Conservation (phyloP, 176 grass and related monocot species). For the Leersia perrieri region DNA sequence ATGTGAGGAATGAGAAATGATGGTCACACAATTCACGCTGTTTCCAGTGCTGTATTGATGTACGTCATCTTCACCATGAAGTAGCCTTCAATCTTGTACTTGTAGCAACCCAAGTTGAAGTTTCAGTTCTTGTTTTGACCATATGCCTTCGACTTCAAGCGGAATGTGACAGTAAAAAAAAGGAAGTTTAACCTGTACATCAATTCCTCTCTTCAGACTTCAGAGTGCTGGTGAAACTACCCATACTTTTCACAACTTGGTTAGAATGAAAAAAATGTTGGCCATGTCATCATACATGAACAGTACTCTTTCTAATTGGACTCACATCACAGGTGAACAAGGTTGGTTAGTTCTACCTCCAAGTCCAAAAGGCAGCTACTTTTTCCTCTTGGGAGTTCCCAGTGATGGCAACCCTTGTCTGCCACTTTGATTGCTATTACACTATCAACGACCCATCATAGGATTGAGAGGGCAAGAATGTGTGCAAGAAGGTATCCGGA, state of each 20-base stretch:
- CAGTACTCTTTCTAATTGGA: constrained; percentile 24
- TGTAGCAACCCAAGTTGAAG: constrained; percentile 7
- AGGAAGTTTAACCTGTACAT: neutral
- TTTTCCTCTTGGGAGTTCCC: constrained; percentile 30
- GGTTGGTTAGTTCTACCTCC: constrained; percentile 36
- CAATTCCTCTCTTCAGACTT: neutral
- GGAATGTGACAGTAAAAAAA: constrained; percentile 25
- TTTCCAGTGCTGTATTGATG: constrained; percentile 3
- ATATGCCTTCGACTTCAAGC: neutral
- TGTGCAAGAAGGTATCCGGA: neutral
- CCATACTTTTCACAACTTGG: neutral
- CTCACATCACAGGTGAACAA: constrained; percentile 22
- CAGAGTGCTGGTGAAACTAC: neutral
- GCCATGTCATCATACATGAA: constrained; percentile 39
- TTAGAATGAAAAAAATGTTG: neutral
- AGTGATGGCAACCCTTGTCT: constrained; percentile 45
- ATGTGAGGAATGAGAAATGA: constrained; percentile 27
- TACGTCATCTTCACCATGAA: constrained; percentile 28
- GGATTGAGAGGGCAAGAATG: constrained; percentile 18
- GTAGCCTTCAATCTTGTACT: constrained; percentile 21
- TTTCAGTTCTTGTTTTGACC: constrained; percentile 32
- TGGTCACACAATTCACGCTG: neutral
- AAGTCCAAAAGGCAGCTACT: constrained; percentile 44
- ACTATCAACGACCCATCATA: constrained; percentile 26
- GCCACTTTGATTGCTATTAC: constrained; percentile 34